These are phyloP conservation scores for Pythium graminicola DNA, from an alignment of 352 stramenopile species.

Conservation along the genomic window DNA sequence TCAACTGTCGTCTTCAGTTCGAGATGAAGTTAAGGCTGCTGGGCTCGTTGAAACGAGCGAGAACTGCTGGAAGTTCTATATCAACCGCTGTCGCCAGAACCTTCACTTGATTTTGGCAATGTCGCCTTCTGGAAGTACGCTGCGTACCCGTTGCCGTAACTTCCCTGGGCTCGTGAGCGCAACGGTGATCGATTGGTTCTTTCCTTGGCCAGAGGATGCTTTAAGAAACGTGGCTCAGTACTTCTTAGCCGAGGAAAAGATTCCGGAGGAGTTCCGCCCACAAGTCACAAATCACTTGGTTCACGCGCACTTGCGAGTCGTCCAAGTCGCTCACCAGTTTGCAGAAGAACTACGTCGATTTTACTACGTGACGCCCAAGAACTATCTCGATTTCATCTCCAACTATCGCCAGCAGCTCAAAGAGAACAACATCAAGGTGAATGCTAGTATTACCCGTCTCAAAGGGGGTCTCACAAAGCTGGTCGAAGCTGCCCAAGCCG, in stretches of 20 bases:
- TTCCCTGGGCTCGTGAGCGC: conserved; percentile 93
- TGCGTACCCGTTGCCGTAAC: conserved; percentile 90
- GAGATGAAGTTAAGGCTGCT: conserved; percentile 70
- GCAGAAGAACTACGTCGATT: conserved; percentile 86
- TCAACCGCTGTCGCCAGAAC: conserved; percentile 90
- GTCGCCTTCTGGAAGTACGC: conserved; percentile 88
- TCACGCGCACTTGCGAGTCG: conserved; percentile 87
- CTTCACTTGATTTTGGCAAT: conserved; percentile 90
- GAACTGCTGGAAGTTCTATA: conserved; percentile 81
- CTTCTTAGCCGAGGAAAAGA: conserved; percentile 87
- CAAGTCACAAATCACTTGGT: conserved; percentile 88
- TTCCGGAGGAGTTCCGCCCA: conserved; percentile 77
- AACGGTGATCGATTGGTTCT: conserved; percentile 96
- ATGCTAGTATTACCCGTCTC: conserved; percentile 84
- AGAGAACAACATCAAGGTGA: conserved; percentile 87
- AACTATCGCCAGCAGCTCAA: conserved; percentile 92
- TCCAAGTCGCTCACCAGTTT: conserved; percentile 87
- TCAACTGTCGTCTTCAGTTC: conserved; percentile 77
- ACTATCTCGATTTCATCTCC: conserved; percentile 94
- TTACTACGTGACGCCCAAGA: conserved; percentile 97
- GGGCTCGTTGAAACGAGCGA: conserved; percentile 82
- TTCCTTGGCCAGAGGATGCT: conserved; percentile 93
- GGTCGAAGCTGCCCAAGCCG: conserved; percentile 87
- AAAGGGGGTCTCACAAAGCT: conserved; percentile 92
- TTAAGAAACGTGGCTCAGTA: conserved; percentile 87